Conservation (phyloP, 2,329 filamentous ascomycete species). For the Alternaria angustiovoidea region DNA sequence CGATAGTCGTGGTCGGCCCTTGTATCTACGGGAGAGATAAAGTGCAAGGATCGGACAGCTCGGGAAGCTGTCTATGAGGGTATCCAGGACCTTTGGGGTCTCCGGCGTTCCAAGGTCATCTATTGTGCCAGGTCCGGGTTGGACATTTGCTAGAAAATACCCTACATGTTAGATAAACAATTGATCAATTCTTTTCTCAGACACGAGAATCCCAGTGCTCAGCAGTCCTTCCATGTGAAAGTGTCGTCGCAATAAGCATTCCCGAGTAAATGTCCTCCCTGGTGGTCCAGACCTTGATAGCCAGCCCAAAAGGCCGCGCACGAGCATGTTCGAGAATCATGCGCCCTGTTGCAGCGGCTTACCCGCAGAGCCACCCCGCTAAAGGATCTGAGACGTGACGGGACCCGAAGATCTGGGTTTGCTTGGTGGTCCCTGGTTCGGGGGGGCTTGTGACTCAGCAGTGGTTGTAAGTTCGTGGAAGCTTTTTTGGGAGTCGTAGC, state of each 20-base stretch:
- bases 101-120: constrained; percentile 8
- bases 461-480: constrained; percentile 17
- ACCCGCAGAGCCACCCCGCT: constrained; percentile 37
- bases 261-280: constrained; percentile 26
- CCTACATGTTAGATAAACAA: constrained; percentile 19
- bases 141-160: constrained; percentile 17
- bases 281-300: constrained; percentile 40
- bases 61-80: constrained; percentile 5
- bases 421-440: constrained; percentile 18
- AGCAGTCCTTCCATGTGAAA: background rate
- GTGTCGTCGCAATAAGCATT: constrained; percentile 51
- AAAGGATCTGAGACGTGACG: constrained; percentile 32
- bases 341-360: constrained; percentile 27
- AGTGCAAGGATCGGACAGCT: constrained; percentile 8
- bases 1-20: constrained; percentile 15
- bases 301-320: constrained; percentile 26
- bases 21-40: constrained; percentile 2
- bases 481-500: constrained; percentile 16
- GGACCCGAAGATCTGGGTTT: constrained; percentile 25
- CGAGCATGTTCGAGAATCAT: constrained; percentile 26
- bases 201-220: background rate
- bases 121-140: constrained; percentile 8
- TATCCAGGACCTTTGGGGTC: constrained; percentile 8
- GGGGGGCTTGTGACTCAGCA: constrained; percentile 28
- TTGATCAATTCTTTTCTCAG: background rate